Evolutionary conservation across 495 filamentous ascomycete species (phyloP), one percentile per base, ranked within the genome.

Genomic region (Podospora appendiculata): DNA sequence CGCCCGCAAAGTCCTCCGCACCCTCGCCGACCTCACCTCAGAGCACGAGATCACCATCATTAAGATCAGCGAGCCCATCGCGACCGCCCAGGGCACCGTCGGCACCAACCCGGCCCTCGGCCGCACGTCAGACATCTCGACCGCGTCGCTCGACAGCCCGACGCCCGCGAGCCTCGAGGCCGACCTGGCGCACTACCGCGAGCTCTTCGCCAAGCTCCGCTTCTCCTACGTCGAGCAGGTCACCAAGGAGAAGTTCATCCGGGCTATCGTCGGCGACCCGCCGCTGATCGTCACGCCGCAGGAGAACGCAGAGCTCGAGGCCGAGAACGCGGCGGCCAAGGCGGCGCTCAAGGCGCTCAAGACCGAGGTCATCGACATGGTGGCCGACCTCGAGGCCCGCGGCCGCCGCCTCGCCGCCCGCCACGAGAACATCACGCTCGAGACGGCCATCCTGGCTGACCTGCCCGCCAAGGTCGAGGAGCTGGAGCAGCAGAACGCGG

Each of bases 151-250:
- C 52, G 83, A 87, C 46, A 79, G 82, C 47, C 80, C 84, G 0
- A 88, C 85, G 13, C 87, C 89, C 1, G 80, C 84, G 8, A 85
- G 81, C 12, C 76, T 96, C 6, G 85, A 90, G 55, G 88, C 88
- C 32, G 90, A 95, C 65, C 73, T 96, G n/a, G 74, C 79, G 47
- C 90, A 96, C 66, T 95, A 96, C 69, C 87, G 86, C 59, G 93
- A 96, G 71, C 81, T 97, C 32, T 97, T 96, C 69, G 86, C 89
- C 41, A 96, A 96, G 70, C 80, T 98, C 32, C 89, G 90, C 63
- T 97, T 97, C 74, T 94, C 88, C 58, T 97, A 89, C 68, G 79
- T 89, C 53, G 86, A 89, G 64, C 86, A 89, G 67, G 81, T 87
- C 36, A 88, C 86, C 42, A 89, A 89, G 61, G 86, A 90, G 61